phyloP scores from a whole-genome alignment of 1,284 basidiomycete genomes.

The Ustilago trichophora region DNA sequence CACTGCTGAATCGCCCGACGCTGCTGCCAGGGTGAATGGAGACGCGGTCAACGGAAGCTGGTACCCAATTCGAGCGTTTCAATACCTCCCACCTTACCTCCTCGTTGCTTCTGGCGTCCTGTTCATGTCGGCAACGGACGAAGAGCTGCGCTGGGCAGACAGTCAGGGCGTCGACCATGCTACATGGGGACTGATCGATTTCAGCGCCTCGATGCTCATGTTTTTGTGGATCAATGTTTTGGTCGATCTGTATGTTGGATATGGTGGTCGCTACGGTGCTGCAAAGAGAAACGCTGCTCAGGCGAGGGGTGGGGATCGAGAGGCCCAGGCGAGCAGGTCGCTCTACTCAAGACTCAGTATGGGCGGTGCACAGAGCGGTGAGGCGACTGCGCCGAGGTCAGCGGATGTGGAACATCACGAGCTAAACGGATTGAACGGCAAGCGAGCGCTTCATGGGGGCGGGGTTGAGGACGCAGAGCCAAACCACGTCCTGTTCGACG shows the following conservation, averaged over 20 bases:
- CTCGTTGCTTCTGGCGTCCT: constrained; percentile 57
- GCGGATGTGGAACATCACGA: constrained; percentile 22
- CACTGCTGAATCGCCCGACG: constrained; percentile 9
- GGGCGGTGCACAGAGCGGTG: constrained; percentile 2
- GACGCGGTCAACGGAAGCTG: constrained; percentile 38
- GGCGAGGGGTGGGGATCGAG: constrained; percentile 21
- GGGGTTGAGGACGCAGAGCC: constrained; percentile 11
- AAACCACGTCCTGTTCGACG: constrained; percentile 51
- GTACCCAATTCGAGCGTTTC: constrained; percentile 54
- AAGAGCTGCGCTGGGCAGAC: constrained; percentile 64
- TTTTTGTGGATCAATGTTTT: constrained; percentile 64
- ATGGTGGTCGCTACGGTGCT: constrained; percentile 55
- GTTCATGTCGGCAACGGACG: constrained; percentile 66
- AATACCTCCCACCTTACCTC: constrained; percentile 62
- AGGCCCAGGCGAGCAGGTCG: constrained; percentile 19
- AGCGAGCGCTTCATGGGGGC: not conserved
- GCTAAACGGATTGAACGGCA: constrained; percentile 16
- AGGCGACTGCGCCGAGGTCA: not conserved
- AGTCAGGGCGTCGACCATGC: constrained; percentile 57
- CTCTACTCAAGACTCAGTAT: constrained; percentile 38
- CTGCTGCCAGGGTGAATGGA: constrained; percentile 1
- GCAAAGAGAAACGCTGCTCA: constrained; percentile 19
- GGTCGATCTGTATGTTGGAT: constrained; percentile 58
- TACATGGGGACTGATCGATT: constrained; percentile 65
- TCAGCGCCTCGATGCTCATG: constrained; percentile 54